Conservation (phyloP, 192 early-diverging fungal species). For the Backusella liffmaniae region DNA sequence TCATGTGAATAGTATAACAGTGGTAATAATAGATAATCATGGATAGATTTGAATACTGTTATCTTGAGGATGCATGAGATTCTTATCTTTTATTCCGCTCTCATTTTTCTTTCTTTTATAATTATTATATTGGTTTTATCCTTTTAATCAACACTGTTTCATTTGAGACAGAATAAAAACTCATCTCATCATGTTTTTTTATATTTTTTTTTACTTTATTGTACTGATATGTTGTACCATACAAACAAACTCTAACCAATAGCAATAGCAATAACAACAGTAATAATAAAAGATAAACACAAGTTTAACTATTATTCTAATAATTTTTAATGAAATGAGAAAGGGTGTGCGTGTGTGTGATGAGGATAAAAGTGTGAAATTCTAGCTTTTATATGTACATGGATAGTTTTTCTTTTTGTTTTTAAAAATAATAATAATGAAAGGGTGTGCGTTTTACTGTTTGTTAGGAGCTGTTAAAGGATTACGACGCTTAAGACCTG, state of each 20-base stretch:
- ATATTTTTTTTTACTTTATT: not conserved
- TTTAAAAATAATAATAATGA: not conserved
- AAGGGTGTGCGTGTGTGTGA: not conserved
- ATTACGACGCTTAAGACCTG: constrained; percentile 13
- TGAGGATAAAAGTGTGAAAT: not conserved
- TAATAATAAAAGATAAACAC: not conserved
- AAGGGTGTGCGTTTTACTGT: not conserved
- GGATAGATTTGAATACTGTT: constrained; percentile 32
- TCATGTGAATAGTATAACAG: not conserved
- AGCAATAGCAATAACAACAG: not conserved
- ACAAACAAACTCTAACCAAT: too few relatives aligned
- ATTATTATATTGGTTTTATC: not conserved
- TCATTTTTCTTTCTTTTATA: not conserved
- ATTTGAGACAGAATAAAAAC: not conserved
- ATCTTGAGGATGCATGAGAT: constrained; percentile 29
- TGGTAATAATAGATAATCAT: not conserved
- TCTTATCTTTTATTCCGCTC: not conserved
- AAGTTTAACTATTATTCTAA: not conserved
- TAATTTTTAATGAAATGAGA: not conserved
- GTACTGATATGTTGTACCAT: too few relatives aligned
- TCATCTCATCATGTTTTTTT: not conserved
- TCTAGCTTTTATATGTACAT: not conserved
- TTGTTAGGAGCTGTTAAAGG: not conserved
- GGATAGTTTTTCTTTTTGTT: not conserved
- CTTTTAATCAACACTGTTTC: not conserved